Base-by-base conservation (phyloP, 2,329 filamentous ascomycete species). In the Aspergillus clavatus region DNA sequence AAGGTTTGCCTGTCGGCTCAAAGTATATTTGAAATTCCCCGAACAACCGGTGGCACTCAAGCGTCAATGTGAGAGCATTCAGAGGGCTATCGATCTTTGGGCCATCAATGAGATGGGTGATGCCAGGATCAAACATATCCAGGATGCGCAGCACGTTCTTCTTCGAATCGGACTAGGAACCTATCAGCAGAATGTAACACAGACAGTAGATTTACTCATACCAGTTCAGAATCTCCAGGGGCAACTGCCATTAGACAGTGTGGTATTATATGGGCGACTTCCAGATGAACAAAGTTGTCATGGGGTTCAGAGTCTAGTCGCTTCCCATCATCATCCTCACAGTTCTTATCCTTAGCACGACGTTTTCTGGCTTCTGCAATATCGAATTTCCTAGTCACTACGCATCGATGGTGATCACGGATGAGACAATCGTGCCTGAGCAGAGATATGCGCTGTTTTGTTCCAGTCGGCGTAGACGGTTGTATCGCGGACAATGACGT, bases 51-150 rank as follows among this genome's bases (percentile, higher is more conserved):
- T 69, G 65, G 29, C 61, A 23, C 5, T 36, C 16, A 26, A 35
- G 41, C 7, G 56, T 58, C 26, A 71, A 55, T 5, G 64, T 68
- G 10, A 70, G 54, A 14, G 69, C 68, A 51, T 74, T 73, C 19
- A 54, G 50, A 19, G 67, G 66, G 38, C 62, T 60, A 51, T 73
- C 68, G 43, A 73, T 71, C 7, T 71, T 58, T 22, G 49, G 42
- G 39, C 68, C 69, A 35, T 70, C 58, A 39, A 72, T 71, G 1
- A 71, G 42, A 52, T 65, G 54, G 7, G 56, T 55, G 27, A 65
- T 55, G 21, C 60, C 63, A 24, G 40, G 52, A 45, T 72, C 67
- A 46, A 74, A 71, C 67, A 73, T 72, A 22, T 72, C 68, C 2
- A 72, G 61, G 29, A 73, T 64, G 14, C 56, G 52, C 7, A 72